A percentile compares a stretch with the other conserved stretches of the same genome.
These are phyloP conservation scores for Debaryomyces singareniensis DNA, from an alignment of 1,139 yeast genomes.

Conservation along the genomic window DNA sequence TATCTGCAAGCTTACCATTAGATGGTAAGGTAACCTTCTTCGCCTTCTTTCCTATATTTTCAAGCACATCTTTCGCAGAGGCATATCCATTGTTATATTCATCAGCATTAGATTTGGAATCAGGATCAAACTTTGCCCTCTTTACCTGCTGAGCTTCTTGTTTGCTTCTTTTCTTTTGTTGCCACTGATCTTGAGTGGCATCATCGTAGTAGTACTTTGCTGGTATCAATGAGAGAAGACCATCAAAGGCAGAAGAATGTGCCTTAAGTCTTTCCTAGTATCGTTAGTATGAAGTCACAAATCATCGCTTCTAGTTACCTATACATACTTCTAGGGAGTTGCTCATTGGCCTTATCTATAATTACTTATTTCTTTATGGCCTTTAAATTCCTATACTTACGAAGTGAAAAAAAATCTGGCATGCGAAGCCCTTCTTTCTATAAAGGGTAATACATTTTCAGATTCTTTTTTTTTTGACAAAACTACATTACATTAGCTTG, in stretches of 20 bases:
- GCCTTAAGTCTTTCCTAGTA: constrained; percentile 73
- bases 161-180: constrained; percentile 69
- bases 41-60: constrained; percentile 50
- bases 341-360: no score
- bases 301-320: neutral
- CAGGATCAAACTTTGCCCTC: constrained; percentile 73
- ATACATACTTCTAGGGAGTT: constrained; percentile 50
- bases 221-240: constrained; percentile 83
- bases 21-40: constrained; percentile 52
- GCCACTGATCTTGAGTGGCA: constrained; percentile 85
- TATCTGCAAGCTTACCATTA: constrained; percentile 9
- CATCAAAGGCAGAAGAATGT: constrained; percentile 86
- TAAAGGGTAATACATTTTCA: no score
- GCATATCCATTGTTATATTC: constrained; percentile 31
- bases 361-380: no score
- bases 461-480: no score
- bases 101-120: constrained; percentile 40
- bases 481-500: no score
- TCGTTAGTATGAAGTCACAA: no score
- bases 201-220: constrained; percentile 86
- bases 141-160: constrained; percentile 58
- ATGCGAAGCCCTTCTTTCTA: no score
- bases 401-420: no score
- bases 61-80: constrained; percentile 65
- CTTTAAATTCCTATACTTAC: no score